A percentile compares a stretch with the other conserved stretches of the same genome.
phyloP scores from a whole-genome alignment of 805 yeast genomes.

The Aciculoconidium aculeatum region DNA sequence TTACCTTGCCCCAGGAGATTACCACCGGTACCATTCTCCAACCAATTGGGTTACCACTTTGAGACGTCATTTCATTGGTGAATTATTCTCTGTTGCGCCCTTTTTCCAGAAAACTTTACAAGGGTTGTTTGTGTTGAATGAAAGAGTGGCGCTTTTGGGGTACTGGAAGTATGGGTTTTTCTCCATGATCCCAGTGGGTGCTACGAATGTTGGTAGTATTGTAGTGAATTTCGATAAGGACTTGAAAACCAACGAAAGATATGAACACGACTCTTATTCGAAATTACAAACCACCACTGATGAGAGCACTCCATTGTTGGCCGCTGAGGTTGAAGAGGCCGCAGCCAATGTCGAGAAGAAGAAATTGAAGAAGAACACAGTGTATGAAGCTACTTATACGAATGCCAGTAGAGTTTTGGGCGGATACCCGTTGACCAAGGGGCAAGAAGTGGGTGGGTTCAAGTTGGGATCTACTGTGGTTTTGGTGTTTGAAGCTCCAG shows the following conservation, averaged over 20 bases:
- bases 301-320: slow-evolving; percentile 30
- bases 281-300: slow-evolving; percentile 9
- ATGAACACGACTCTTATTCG: slow-evolving; percentile 43
- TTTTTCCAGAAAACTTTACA: slow-evolving; percentile 84
- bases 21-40: slow-evolving; percentile 96
- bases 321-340: slow-evolving; percentile 4
- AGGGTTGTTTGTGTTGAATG: slow-evolving; percentile 86
- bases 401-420: slow-evolving; percentile 70
- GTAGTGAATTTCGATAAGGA: slow-evolving; percentile 87
- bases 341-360: slow-evolving; percentile 14
- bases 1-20: slow-evolving; percentile 96
- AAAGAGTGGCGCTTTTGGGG: slow-evolving; percentile 91
- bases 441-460: slow-evolving; percentile 96
- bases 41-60: slow-evolving; percentile 91
- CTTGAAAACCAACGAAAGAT: slow-evolving; percentile 73
- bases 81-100: slow-evolving; percentile 92
- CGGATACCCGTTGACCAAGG: slow-evolving; percentile 85
- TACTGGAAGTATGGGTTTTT: slow-evolving; percentile 96
- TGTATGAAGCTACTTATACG: slow-evolving; percentile 89
- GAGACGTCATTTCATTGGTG: slow-evolving; percentile 95
- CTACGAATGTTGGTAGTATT: slow-evolving; percentile 96
- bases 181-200: slow-evolving; percentile 99
- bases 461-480: slow-evolving; percentile 96
- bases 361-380: slow-evolving; percentile 63
- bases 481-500: slow-evolving; percentile 93